Conservation (phyloP, 495 filamentous ascomycete genomes). For the Hypoxylon rickii region DNA sequence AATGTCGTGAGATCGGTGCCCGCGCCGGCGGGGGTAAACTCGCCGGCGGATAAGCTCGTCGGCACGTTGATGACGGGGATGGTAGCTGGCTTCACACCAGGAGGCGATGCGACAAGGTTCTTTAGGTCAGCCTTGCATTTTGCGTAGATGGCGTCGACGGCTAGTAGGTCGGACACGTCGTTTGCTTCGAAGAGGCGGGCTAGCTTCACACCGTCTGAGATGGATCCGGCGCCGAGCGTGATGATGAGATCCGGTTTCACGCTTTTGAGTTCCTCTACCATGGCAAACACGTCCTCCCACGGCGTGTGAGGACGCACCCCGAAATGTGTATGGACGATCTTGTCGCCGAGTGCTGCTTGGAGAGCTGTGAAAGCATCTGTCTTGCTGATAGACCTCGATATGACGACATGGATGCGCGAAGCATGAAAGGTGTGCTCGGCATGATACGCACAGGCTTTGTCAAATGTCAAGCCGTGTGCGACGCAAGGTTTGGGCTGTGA, state of each 20-base stretch:
- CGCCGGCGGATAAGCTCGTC: slow-evolving; percentile 65
- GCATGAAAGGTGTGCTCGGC: slow-evolving; percentile 56
- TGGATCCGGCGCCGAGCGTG: slow-evolving; percentile 63
- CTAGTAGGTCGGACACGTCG: slow-evolving; percentile 46
- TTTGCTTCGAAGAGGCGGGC: slow-evolving; percentile 54
- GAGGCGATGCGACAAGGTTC: background rate
- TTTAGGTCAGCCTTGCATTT: slow-evolving; percentile 32
- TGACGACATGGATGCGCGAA: slow-evolving; percentile 61
- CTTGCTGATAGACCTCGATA: slow-evolving; percentile 61
- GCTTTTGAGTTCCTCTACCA: slow-evolving; percentile 53
- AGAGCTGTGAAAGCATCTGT: slow-evolving; percentile 56
- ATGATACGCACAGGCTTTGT: slow-evolving; percentile 54
- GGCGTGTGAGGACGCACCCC: slow-evolving; percentile 65
- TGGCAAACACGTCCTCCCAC: slow-evolving; percentile 63
- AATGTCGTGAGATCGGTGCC: slow-evolving; percentile 56
- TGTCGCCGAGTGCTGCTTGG: slow-evolving; percentile 48
- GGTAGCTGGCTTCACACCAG: slow-evolving; percentile 36
- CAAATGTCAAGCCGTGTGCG: slow-evolving; percentile 58
- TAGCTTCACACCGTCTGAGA: slow-evolving; percentile 67
- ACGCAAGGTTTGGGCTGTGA: slow-evolving; percentile 34
- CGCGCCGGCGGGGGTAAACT: slow-evolving; percentile 62
- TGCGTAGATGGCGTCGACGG: slow-evolving; percentile 49
- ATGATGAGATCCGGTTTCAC: slow-evolving; percentile 59
- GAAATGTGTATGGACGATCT: slow-evolving; percentile 56
- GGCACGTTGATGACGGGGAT: slow-evolving; percentile 65